phyloP scores from a whole-genome alignment of 306 rosid genomes.

The Adenanthera pavonina region DNA sequence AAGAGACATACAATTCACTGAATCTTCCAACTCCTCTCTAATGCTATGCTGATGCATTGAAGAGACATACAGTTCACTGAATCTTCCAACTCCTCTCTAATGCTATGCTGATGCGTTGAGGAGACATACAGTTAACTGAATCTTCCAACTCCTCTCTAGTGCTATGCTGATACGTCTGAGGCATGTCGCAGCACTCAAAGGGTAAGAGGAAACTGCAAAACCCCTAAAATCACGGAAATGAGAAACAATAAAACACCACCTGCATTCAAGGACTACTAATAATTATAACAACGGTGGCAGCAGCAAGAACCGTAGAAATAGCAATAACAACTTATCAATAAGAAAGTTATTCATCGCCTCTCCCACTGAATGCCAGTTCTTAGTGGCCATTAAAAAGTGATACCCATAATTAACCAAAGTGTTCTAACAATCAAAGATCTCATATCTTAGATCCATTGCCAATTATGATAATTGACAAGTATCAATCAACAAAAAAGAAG shows the following conservation, averaged over 20 bases:
- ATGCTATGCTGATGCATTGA: too few relatives aligned
- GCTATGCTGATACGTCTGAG: not conserved
- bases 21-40: too few relatives aligned
- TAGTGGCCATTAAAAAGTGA: not conserved
- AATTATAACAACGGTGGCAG: not conserved
- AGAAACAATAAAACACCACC: not conserved
- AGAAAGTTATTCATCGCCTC: not conserved
- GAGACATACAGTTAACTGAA: too few relatives aligned
- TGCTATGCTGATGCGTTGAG: too few relatives aligned
- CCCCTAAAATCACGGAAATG: not conserved
- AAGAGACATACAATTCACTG: too few relatives aligned
- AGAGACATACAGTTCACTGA: too few relatives aligned
- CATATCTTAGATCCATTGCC: not conserved
- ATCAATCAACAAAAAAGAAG: slow-evolving; percentile 1
- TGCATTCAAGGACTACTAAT: not conserved
- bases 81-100: too few relatives aligned
- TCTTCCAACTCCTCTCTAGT: too few relatives aligned
- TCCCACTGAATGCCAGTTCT: not conserved
- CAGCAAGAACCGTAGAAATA: not conserved
- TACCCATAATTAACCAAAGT: not conserved
- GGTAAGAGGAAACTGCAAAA: slow-evolving; percentile 23
- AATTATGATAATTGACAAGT: not conserved
- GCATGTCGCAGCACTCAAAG: slow-evolving; percentile 26
- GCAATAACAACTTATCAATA: not conserved
- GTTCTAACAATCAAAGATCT: not conserved